phyloP scores from a whole-genome alignment of 1,284 basidiomycete genomes.

The Pseudozyma thailandica region DNA sequence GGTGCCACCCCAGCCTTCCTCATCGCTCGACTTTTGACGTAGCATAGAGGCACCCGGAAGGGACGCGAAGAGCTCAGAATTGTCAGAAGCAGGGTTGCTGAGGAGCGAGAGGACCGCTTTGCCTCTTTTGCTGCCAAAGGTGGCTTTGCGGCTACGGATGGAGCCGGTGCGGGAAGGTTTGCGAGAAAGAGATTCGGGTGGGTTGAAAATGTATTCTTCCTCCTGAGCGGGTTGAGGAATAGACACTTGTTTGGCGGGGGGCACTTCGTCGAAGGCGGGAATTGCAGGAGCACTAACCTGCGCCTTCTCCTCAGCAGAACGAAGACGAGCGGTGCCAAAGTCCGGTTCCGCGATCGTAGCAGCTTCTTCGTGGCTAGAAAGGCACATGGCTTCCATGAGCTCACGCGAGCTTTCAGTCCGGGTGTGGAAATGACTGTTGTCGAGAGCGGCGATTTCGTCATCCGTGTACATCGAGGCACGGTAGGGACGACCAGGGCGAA shows the following conservation, averaged over 20 bases:
- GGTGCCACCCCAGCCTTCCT: constrained; percentile 52
- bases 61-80: constrained; percentile 25
- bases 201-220: constrained; percentile 36
- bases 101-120: constrained; percentile 42
- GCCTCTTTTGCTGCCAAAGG: constrained; percentile 45
- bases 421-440: constrained; percentile 8
- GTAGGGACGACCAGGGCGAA: constrained; percentile 40
- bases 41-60: constrained; percentile 30
- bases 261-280: constrained; percentile 11
- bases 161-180: constrained; percentile 5
- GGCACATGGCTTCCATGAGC: constrained; percentile 25
- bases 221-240: no score
- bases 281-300: background rate
- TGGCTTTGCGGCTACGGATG: constrained; percentile 34
- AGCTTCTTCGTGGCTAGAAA: background rate
- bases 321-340: constrained; percentile 42
- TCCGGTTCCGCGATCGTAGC: constrained; percentile 7
- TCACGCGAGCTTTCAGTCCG: constrained; percentile 45
- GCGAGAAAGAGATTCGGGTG: constrained; percentile 1
- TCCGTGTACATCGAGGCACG: constrained; percentile 52
- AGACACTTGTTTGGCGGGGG: no score
- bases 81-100: constrained; percentile 9
- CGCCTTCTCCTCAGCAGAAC: constrained; percentile 16
- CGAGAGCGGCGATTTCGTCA: constrained; percentile 46
- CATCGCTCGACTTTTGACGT: constrained; percentile 24